Percentiles rank a stretch among this genome's conserved stretches.
Conservation (phyloP, 73 alveolate species). For the Paraurostyla sp. region DNA sequence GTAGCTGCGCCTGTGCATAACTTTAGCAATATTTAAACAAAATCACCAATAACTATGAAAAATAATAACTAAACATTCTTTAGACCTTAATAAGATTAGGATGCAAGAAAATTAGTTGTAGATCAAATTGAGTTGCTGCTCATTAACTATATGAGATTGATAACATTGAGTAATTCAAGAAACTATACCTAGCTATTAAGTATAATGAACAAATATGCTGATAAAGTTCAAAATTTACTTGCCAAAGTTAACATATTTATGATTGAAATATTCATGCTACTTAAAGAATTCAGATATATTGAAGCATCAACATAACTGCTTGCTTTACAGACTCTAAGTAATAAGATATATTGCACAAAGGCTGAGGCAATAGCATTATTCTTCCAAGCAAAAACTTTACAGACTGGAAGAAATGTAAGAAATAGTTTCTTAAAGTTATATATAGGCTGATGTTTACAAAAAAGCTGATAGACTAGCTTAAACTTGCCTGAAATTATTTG, state of each 20-base stretch:
- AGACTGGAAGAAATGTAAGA: background rate
- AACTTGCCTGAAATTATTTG: too few relatives aligned
- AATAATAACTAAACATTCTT: background rate
- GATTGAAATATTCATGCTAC: background rate
- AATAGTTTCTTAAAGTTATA: too few relatives aligned
- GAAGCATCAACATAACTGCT: background rate
- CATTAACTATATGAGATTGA: background rate
- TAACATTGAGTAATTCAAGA: background rate
- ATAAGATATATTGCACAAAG: background rate
- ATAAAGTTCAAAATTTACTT: background rate
- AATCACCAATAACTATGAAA: background rate
- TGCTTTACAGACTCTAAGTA: background rate
- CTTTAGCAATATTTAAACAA: background rate
- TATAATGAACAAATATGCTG: background rate
- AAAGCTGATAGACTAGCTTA: too few relatives aligned
- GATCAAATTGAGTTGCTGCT: background rate
- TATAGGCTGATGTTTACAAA: too few relatives aligned
- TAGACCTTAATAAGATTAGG: background rate
- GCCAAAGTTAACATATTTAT: background rate
- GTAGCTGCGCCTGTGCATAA: background rate
- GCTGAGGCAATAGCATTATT: background rate
- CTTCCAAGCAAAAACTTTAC: background rate
- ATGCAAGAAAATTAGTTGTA: background rate
- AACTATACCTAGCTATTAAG: background rate
- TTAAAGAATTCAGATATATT: background rate